phyloP scores from a whole-genome alignment of 2,329 filamentous ascomycete species.

The Huntiella bhutanensis region DNA sequence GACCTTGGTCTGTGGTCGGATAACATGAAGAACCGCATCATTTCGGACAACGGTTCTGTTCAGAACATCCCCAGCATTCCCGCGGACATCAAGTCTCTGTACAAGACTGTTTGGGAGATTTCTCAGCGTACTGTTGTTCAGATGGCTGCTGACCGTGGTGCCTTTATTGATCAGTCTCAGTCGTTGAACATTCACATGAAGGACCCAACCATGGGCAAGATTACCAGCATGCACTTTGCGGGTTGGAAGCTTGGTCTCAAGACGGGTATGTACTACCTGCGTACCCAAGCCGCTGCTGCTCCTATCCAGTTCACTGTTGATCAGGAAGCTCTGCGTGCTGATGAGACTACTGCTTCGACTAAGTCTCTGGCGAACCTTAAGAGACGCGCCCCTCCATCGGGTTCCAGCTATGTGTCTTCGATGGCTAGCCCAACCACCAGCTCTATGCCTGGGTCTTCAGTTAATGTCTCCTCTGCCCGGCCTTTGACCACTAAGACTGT shows the following conservation, averaged over 20 bases:
- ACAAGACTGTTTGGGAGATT: conserved; percentile 99
- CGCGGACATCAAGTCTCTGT: conserved; percentile 83
- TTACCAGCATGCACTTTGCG: conserved; percentile 97
- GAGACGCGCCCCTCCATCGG: conserved; percentile 46
- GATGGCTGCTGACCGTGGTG: conserved; percentile 96
- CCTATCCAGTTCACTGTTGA: conserved; percentile 99
- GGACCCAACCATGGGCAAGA: conserved; percentile 98
- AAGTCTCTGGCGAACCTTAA: conserved; percentile 41
- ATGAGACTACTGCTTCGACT: conserved; percentile 48
- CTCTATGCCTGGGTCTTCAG: conserved; percentile 28
- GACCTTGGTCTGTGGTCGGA: conserved; percentile 97
- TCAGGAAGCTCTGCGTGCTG: conserved; percentile 78
- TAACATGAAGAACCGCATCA: conserved; percentile 99
- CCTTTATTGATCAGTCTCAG: conserved; percentile 97
- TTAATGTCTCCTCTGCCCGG: conserved; percentile 38
- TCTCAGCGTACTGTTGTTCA: conserved; percentile 88
- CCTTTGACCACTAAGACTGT: conserved; percentile 59
- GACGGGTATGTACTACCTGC: conserved; percentile 99
- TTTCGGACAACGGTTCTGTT: conserved; percentile 85
- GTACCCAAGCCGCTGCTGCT: conserved; percentile 87
- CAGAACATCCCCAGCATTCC: conserved; percentile 97
- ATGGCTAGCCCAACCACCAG: conserved; percentile 45
- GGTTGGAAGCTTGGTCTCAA: conserved; percentile 98
- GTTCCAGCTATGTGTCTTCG: conserved; percentile 34
- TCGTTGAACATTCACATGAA: conserved; percentile 99